Percentiles rank a stretch among this genome's conserved stretches.
Conservation (phyloP, 2,329 filamentous ascomycete species). For the Diplodia intermedia region DNA sequence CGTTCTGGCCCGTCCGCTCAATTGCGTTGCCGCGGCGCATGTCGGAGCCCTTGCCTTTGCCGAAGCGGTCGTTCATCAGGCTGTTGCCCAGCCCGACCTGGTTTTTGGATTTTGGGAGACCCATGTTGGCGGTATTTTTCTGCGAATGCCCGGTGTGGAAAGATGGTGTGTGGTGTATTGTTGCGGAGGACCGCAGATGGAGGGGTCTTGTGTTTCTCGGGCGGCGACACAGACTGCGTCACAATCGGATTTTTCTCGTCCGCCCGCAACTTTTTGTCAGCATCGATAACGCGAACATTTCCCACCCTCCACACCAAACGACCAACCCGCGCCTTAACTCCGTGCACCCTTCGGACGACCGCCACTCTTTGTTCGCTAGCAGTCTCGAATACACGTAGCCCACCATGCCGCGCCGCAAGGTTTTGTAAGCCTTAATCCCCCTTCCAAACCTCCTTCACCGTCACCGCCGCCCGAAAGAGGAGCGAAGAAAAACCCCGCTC, state of each 20-base stretch:
- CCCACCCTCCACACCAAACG: conserved; percentile 27
- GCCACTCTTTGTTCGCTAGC: neutral
- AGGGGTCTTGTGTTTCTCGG: conserved; percentile 23
- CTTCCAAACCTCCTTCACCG: neutral
- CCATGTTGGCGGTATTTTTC: conserved; percentile 60
- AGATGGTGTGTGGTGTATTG: conserved; percentile 36
- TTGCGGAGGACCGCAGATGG: conserved; percentile 32
- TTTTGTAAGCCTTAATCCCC: conserved; percentile 66
- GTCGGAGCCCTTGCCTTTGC: conserved; percentile 85
- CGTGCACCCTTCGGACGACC: conserved; percentile 7
- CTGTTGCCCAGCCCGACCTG: conserved; percentile 93
- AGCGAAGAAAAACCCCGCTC: neutral
- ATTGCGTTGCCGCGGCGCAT: conserved; percentile 79
- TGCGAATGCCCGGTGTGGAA: conserved; percentile 6
- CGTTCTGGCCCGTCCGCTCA: conserved; percentile 74
- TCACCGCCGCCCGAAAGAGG: neutral
- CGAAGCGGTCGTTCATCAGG: conserved; percentile 98
- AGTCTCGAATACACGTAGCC: neutral
- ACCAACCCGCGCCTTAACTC: conserved; percentile 24
- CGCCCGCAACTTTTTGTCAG: conserved; percentile 34
- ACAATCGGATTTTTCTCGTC: conserved; percentile 32
- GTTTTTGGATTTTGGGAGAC: conserved; percentile 91
- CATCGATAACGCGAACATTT: conserved; percentile 23
- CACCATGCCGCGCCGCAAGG: conserved; percentile 65
- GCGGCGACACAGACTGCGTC: conserved; percentile 27